Evolutionary conservation across 805 yeast genomes (phyloP).

Genomic region (Candida ponderosae): DNA sequence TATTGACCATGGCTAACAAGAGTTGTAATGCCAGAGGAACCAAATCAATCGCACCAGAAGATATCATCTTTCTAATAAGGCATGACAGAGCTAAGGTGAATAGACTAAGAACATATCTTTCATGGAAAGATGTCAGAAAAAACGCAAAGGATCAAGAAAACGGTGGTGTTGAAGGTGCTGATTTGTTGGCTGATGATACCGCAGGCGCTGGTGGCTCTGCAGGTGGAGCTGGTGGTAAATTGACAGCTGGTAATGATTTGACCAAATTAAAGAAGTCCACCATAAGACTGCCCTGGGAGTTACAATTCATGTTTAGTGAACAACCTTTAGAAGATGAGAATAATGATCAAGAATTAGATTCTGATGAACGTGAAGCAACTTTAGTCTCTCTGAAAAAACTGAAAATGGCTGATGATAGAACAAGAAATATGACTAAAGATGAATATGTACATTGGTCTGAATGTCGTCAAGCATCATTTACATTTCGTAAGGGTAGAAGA

Average conservation of each 20-base stretch:
- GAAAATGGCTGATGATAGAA: constrained; percentile 90
- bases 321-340: constrained; percentile 71
- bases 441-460: constrained; percentile 99
- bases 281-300: constrained; percentile 89
- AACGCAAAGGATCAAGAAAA: constrained; percentile 61
- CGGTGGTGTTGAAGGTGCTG: constrained; percentile 49
- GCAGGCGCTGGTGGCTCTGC: constrained; percentile 32
- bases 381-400: constrained; percentile 81
- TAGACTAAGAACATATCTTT: constrained; percentile 78
- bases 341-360: constrained; percentile 66
- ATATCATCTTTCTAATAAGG: constrained; percentile 83
- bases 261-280: constrained; percentile 67
- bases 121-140: constrained; percentile 96
- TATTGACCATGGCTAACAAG: constrained; percentile 65
- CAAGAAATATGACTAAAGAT: constrained; percentile 88
- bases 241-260: constrained; percentile 31
- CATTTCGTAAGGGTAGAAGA: constrained; percentile 88
- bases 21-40: constrained; percentile 78
- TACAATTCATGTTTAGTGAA: constrained; percentile 88
- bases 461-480: constrained; percentile 94
- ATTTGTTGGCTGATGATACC: constrained; percentile 37
- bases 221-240: constrained; percentile 31
- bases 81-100: constrained; percentile 94
- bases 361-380: constrained; percentile 85
- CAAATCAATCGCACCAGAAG: constrained; percentile 83